phyloP scores from a whole-genome alignment of 805 yeast genomes.

The Priceomyces carsonii region DNA sequence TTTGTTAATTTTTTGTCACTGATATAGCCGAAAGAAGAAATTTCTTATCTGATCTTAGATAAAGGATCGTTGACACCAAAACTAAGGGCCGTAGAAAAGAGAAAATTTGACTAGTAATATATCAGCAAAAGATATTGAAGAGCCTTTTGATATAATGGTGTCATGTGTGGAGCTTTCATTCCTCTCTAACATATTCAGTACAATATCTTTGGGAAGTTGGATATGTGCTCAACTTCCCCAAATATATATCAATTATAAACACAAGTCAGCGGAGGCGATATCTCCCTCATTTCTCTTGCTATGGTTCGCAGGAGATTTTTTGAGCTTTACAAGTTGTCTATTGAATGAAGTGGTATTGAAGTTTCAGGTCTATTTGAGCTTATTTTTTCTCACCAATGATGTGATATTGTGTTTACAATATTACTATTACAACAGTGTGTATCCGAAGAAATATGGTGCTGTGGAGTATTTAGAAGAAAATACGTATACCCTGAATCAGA shows the following conservation, averaged over 20 bases:
- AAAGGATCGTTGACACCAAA: no score
- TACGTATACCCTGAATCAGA: no score
- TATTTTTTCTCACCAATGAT: constrained; percentile 42
- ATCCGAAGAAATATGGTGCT: constrained; percentile 22
- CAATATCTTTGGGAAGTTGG: constrained; percentile 58
- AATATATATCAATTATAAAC: constrained; percentile 56
- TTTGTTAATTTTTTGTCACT: no score
- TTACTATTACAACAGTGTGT: constrained; percentile 41
- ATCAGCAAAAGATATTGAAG: no score
- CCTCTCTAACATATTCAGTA: constrained; percentile 33
- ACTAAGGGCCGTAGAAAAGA: no score
- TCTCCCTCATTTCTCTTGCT: constrained; percentile 58
- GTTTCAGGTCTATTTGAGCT: constrained; percentile 40
- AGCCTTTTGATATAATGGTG: no score
- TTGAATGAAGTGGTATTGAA: constrained; percentile 36
- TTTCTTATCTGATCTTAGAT: no score
- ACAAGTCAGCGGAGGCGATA: constrained; percentile 67
- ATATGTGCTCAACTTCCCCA: constrained; percentile 76
- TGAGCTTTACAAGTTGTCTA: constrained; percentile 50
- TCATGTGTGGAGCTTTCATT: constrained; percentile 3
- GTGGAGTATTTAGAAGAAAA: background rate
- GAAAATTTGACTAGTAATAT: no score
- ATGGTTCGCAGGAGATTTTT: constrained; percentile 66
- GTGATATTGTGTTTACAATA: constrained; percentile 39
- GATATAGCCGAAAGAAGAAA: no score